phyloP scores from a whole-genome alignment of 805 yeast genomes.

The Candida piceae region DNA sequence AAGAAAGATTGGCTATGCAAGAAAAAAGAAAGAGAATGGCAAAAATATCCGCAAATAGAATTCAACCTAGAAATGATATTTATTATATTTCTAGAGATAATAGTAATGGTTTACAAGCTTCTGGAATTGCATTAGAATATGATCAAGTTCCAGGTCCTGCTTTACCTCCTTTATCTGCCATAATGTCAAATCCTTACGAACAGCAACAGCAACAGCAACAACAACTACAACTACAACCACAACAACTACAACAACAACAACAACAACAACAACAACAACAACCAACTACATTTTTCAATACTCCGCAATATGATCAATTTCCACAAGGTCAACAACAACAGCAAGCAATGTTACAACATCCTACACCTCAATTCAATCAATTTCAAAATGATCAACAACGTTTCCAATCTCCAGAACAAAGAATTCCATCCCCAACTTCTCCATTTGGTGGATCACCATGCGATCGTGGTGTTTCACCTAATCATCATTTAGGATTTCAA shows the following conservation, averaged over 20 bases:
- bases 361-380: too few species aligned
- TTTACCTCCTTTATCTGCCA: constrained; percentile 34
- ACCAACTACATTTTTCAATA: too few species aligned
- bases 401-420: not conserved
- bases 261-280: not conserved
- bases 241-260: not conserved
- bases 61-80: constrained; percentile 7
- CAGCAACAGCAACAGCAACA: not conserved
- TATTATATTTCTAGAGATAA: constrained; percentile 1
- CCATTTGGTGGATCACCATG: too few species aligned
- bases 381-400: too few species aligned
- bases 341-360: too few species aligned
- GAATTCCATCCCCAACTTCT: not conserved
- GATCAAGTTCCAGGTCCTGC: constrained; percentile 37
- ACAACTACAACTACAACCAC: constrained; percentile 1
- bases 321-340: too few species aligned
- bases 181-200: too few species aligned
- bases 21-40: constrained; percentile 52
- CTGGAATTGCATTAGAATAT: constrained; percentile 28
- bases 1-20: constrained; percentile 67
- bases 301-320: too few species aligned
- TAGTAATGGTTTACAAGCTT: constrained; percentile 17
- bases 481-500: too few species aligned
- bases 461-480: too few species aligned
- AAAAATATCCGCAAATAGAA: constrained; percentile 21